phyloP scores from a whole-genome alignment of 192 early-diverging fungal genomes.

The Coemansia umbellata region DNA sequence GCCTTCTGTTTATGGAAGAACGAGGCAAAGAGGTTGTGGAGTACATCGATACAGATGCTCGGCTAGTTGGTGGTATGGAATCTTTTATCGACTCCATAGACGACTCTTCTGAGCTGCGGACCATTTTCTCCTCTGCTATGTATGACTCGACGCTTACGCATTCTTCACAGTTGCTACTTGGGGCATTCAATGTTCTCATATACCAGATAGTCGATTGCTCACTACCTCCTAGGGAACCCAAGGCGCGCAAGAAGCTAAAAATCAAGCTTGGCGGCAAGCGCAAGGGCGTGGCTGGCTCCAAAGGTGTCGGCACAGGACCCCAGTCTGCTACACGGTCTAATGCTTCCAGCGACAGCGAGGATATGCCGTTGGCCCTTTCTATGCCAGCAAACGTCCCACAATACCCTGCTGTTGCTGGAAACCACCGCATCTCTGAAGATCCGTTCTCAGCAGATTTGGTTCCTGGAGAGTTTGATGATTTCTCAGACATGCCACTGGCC shows the following conservation, averaged over 20 bases:
- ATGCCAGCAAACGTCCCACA: no score
- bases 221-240: slow-evolving; percentile 16
- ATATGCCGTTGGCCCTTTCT: slow-evolving; percentile 32
- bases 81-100: slow-evolving; percentile 27
- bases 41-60: slow-evolving; percentile 44
- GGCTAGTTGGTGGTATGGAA: slow-evolving; percentile 44
- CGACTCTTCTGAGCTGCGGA: slow-evolving; percentile 29
- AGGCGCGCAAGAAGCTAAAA: slow-evolving; percentile 35
- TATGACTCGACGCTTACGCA: slow-evolving; percentile 34
- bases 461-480: slow-evolving; percentile 5
- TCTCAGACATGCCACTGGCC: not conserved
- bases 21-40: slow-evolving; percentile 17
- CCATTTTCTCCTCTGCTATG: slow-evolving; percentile 15
- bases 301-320: not conserved
- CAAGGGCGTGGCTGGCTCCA: not conserved
- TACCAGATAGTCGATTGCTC: slow-evolving; percentile 43
- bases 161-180: slow-evolving; percentile 26
- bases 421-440: not conserved
- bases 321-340: slow-evolving; percentile 4
- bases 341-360: slow-evolving; percentile 43
- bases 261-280: slow-evolving; percentile 28
- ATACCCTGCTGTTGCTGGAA: not conserved
- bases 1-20: slow-evolving; percentile 39
- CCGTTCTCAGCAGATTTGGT: slow-evolving; percentile 1
- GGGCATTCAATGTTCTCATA: slow-evolving; percentile 21